A percentile compares a stretch with the other conserved stretches of the same genome.
Evolutionary conservation across 306 rosid species (phyloP).

Genomic region (Acacia confusa): DNA sequence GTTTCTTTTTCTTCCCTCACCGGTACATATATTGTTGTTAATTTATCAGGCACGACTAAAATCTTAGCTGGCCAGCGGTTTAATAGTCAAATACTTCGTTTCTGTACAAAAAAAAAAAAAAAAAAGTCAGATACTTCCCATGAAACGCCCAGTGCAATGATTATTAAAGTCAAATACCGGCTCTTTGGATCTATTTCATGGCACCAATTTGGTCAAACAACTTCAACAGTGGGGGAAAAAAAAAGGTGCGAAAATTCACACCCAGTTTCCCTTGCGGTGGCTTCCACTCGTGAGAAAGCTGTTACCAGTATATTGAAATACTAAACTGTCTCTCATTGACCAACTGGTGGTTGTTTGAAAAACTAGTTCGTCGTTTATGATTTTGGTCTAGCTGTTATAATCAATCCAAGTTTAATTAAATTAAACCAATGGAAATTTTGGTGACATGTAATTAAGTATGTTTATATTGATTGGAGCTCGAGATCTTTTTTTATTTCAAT

Average conservation of each 20-base stretch:
- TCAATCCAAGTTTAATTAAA: neutral
- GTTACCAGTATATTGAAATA: too few relatives aligned
- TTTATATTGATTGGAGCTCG: too few relatives aligned
- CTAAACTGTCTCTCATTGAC: neutral
- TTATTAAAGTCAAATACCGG: neutral
- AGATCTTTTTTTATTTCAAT: too few relatives aligned
- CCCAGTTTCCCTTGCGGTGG: neutral
- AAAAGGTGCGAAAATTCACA: too few relatives aligned
- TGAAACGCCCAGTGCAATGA: neutral
- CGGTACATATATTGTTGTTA: neutral
- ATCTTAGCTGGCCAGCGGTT: neutral
- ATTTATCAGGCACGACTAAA: neutral
- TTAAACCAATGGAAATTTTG: neutral
- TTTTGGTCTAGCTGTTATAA: neutral
- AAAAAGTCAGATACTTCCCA: neutral
- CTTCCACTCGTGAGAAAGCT: neutral
- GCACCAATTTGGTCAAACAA: neutral
- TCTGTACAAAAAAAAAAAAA: too few relatives aligned
- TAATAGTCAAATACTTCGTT: neutral
- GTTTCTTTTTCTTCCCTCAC: neutral
- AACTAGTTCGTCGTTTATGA: neutral
- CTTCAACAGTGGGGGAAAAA: neutral
- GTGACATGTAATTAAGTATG: neutral
- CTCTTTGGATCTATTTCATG: neutral
- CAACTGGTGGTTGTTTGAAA: neutral